Evolutionary conservation across 2,329 filamentous ascomycete species (phyloP).

Genomic region (Fusarium poae): DNA sequence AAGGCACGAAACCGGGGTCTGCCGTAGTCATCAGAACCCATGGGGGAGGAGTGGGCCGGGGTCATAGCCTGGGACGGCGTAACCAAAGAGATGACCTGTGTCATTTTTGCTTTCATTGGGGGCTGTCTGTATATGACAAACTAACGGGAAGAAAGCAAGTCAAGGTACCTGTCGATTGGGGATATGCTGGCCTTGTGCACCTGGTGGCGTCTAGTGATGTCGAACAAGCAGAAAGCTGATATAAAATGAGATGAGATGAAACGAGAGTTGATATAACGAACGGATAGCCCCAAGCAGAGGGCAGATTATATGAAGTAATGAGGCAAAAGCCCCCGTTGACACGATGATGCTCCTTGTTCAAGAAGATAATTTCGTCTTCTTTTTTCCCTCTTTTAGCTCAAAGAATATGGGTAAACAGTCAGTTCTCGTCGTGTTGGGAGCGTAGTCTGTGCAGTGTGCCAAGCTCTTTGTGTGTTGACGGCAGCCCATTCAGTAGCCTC

Average conservation of each 20-base stretch:
- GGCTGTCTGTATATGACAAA: conserved; percentile 29
- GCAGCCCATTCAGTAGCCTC: conserved; percentile 40
- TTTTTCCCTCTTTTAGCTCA: conserved; percentile 25
- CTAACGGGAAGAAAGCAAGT: conserved; percentile 30
- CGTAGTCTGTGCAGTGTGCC: conserved; percentile 35
- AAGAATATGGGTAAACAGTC: conserved; percentile 26
- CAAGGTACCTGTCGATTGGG: conserved; percentile 21
- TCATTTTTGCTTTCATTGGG: conserved; percentile 42
- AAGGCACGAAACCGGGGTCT: conserved; percentile 36
- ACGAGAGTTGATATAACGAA: conserved; percentile 15
- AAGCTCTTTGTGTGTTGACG: conserved; percentile 40
- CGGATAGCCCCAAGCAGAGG: conserved; percentile 5
- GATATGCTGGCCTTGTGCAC: conserved; percentile 24
- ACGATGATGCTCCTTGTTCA: conserved; percentile 4
- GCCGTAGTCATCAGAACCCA: conserved; percentile 44
- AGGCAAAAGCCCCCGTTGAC: conserved; percentile 4
- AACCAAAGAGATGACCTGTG: conserved; percentile 50
- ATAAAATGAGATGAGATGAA: conserved; percentile 1
- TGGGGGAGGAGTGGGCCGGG: conserved; percentile 46
- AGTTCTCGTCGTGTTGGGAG: conserved; percentile 32
- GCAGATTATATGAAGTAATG: conserved; percentile 21
- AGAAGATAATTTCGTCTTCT: conserved; percentile 4
- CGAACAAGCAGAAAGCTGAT: conserved; percentile 12
- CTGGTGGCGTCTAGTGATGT: conserved; percentile 17
- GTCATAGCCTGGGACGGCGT: conserved; percentile 45